These are phyloP conservation scores for Cutaneotrichosporon daszewskae DNA, from an alignment of 1,284 basidiomycete genomes.

Conservation along the genomic window DNA sequence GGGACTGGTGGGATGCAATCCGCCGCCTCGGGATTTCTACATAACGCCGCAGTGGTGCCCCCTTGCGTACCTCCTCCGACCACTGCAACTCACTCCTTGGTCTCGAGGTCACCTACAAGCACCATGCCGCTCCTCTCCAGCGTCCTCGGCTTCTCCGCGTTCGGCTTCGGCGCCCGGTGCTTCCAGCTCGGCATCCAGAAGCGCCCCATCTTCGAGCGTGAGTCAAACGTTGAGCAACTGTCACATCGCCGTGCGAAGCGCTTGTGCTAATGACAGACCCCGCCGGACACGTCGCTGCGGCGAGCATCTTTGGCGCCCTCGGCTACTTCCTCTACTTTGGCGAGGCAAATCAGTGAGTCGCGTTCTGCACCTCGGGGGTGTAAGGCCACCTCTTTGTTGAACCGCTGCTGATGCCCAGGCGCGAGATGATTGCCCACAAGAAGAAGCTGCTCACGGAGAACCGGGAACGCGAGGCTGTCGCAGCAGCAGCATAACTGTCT, in stretches of 20 bases:
- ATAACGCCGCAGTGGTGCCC: slow-evolving; percentile 7
- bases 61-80: background rate
- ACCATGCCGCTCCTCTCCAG: slow-evolving; percentile 65
- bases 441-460: slow-evolving; percentile 24
- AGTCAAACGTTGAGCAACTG: background rate
- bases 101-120: background rate
- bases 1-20: slow-evolving; percentile 1
- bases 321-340: slow-evolving; percentile 39
- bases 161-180: slow-evolving; percentile 69
- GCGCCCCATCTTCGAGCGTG: slow-evolving; percentile 32
- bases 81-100: background rate
- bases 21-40: slow-evolving; percentile 7
- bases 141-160: slow-evolving; percentile 68
- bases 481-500: slow-evolving; percentile 5
- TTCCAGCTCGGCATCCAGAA: slow-evolving; percentile 73
- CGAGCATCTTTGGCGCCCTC: slow-evolving; percentile 35
- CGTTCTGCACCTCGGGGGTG: too few relatives aligned
- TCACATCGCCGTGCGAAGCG: too few relatives aligned
- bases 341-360: slow-evolving; percentile 43
- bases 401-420: slow-evolving; percentile 15
- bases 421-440: slow-evolving; percentile 26
- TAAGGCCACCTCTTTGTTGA: background rate
- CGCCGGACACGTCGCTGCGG: slow-evolving; percentile 29
- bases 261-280: slow-evolving; percentile 27
- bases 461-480: slow-evolving; percentile 27